These are phyloP conservation scores for Mycothermus thermophilus DNA, from an alignment of 495 filamentous ascomycete species.

Conservation along the genomic window DNA sequence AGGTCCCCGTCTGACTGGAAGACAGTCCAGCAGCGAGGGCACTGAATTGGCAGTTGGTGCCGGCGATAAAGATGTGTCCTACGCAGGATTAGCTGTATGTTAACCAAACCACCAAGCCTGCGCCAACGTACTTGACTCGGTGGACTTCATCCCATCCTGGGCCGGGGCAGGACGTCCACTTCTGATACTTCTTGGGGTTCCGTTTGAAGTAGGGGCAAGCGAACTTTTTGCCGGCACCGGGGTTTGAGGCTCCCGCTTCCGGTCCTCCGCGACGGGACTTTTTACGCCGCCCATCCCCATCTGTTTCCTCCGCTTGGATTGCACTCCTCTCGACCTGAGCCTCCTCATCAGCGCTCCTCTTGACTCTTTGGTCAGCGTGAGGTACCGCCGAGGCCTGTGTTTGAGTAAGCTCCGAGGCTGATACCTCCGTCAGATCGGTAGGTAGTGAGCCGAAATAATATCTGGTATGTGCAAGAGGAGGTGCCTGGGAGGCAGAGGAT, in stretches of 20 bases:
- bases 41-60: constrained; percentile 16
- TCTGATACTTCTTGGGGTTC: constrained; percentile 18
- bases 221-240: constrained; percentile 10
- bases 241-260: background rate
- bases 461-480: too few relatives aligned
- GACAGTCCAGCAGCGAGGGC: constrained; percentile 17
- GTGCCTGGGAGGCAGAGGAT: too few relatives aligned
- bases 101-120: too few relatives aligned
- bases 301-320: background rate
- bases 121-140: constrained; percentile 18
- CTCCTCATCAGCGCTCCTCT: background rate
- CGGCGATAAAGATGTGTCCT: constrained; percentile 21
- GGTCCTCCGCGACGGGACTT: background rate
- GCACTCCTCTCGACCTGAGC: too few relatives aligned
- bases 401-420: too few relatives aligned
- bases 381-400: too few relatives aligned
- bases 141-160: constrained; percentile 24
- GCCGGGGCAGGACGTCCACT: constrained; percentile 21
- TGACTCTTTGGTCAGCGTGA: too few relatives aligned
- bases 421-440: too few relatives aligned
- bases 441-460: too few relatives aligned
- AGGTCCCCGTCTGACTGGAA: constrained; percentile 13
- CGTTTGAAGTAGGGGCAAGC: constrained; percentile 23
- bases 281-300: constrained; percentile 16
- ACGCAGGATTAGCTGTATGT: background rate